phyloP scores from a whole-genome alignment of 305 asterid genomes.

The Nicotiana rustica region DNA sequence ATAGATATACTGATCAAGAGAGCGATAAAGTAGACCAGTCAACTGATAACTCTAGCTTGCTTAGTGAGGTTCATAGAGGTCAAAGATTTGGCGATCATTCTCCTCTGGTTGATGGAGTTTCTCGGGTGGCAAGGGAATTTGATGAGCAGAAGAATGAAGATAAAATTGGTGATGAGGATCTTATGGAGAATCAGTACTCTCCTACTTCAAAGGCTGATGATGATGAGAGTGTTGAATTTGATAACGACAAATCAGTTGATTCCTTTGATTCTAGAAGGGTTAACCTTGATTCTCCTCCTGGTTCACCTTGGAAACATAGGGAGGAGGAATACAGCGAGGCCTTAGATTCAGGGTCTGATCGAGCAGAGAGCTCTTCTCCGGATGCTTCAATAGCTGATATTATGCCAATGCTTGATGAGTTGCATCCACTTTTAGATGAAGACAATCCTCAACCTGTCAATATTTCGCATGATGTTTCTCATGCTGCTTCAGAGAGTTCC shows the following conservation, averaged over 20 bases:
- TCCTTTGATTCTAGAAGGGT: conserved; percentile 82
- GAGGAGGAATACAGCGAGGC: conserved; percentile 54
- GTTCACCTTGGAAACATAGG: conserved; percentile 71
- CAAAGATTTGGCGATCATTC: conserved; percentile 41
- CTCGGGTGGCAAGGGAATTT: conserved; percentile 41
- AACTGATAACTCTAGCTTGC: conserved; percentile 20
- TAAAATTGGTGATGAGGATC: conserved; percentile 47
- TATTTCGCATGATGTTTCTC: conserved; percentile 58
- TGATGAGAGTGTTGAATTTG: conserved; percentile 57
- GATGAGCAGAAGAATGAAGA: conserved; percentile 43
- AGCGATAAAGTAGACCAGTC: conserved; percentile 45
- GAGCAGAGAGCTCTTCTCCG: conserved; percentile 93
- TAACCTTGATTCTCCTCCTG: conserved; percentile 68
- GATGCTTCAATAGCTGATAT: conserved; percentile 96
- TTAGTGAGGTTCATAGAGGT: conserved; percentile 45
- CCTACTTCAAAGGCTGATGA: conserved; percentile 41
- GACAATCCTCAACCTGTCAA: conserved; percentile 57
- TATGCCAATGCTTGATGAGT: conserved; percentile 94
- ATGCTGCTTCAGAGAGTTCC: conserved; percentile 58
- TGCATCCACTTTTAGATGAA: conserved; percentile 86
- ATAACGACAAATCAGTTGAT: conserved; percentile 62
- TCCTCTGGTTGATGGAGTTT: conserved; percentile 44
- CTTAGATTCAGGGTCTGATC: conserved; percentile 68
- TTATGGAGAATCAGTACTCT: conserved; percentile 51
- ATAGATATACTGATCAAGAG: conserved; percentile 47